These are phyloP conservation scores for Annulohypoxylon bovei DNA, from an alignment of 495 filamentous ascomycete species.

Conservation along the genomic window DNA sequence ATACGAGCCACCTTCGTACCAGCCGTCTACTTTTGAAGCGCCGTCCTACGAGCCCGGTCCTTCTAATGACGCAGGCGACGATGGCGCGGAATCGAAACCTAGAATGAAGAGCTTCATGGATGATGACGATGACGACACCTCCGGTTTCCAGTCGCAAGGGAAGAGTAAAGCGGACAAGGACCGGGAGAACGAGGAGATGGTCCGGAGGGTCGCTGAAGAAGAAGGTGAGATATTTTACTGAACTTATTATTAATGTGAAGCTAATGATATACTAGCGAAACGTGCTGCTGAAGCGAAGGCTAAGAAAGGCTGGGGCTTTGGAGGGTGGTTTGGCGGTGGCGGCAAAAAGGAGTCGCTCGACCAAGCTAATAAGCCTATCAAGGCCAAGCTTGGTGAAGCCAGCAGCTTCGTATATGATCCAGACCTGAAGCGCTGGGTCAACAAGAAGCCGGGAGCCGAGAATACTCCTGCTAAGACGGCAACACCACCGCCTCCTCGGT, in stretches of 20 bases:
- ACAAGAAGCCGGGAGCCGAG: slow-evolving; percentile 83
- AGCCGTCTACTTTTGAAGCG: slow-evolving; percentile 63
- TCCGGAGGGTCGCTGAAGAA: slow-evolving; percentile 84
- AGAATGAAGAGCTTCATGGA: slow-evolving; percentile 86
- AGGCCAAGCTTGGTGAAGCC: slow-evolving; percentile 94
- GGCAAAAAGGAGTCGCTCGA: slow-evolving; percentile 70
- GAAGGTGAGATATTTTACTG: slow-evolving; percentile 67
- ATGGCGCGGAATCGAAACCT: slow-evolving; percentile 56
- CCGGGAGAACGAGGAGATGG: slow-evolving; percentile 76
- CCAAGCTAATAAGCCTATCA: slow-evolving; percentile 75
- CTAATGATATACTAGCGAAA: slow-evolving; percentile 43
- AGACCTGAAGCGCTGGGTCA: slow-evolving; percentile 96
- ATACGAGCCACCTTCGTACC: slow-evolving; percentile 63
- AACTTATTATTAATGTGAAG: slow-evolving; percentile 29
- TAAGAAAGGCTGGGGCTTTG: slow-evolving; percentile 86
- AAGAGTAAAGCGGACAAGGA: slow-evolving; percentile 68
- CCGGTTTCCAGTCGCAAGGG: slow-evolving; percentile 47
- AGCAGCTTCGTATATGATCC: slow-evolving; percentile 93
- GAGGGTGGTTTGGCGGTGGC: slow-evolving; percentile 79
- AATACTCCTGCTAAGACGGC: slow-evolving; percentile 56
- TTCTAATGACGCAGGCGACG: slow-evolving; percentile 53
- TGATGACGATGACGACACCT: slow-evolving; percentile 72
- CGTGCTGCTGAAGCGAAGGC: slow-evolving; percentile 47
- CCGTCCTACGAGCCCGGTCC: slow-evolving; percentile 64
- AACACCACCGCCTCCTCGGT: slow-evolving; percentile 62